Conservation (phyloP, 2,329 filamentous ascomycete genomes). For the Thielaviopsis musarum region DNA sequence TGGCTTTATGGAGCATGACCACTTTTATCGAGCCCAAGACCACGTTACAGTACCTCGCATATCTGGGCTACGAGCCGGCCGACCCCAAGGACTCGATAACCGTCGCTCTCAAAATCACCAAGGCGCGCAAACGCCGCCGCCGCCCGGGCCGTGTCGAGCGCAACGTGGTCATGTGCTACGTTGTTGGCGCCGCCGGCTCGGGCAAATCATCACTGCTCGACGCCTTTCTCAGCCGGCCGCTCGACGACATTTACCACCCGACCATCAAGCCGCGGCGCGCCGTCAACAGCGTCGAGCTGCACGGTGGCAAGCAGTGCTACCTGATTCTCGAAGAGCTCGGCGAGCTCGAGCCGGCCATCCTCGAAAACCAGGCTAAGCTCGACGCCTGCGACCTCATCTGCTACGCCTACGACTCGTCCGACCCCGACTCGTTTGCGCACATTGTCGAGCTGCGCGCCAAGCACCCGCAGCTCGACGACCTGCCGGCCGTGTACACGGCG, state of each 20-base stretch:
- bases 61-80: slow-evolving; percentile 78
- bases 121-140: slow-evolving; percentile 69
- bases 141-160: slow-evolving; percentile 75
- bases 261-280: slow-evolving; percentile 89
- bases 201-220: slow-evolving; percentile 87
- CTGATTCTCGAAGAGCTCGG: slow-evolving; percentile 90
- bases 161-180: slow-evolving; percentile 87
- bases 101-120: slow-evolving; percentile 79
- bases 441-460: slow-evolving; percentile 66
- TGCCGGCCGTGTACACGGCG: slow-evolving; percentile 82
- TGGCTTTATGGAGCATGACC: slow-evolving; percentile 99
- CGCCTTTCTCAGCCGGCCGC: slow-evolving; percentile 78
- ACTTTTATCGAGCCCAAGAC: slow-evolving; percentile 93
- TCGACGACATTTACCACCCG: slow-evolving; percentile 68
- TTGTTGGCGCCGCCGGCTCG: slow-evolving; percentile 68
- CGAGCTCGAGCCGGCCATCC: slow-evolving; percentile 82
- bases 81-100: slow-evolving; percentile 63
- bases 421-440: slow-evolving; percentile 88
- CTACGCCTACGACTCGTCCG: slow-evolving; percentile 92
- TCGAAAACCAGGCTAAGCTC: slow-evolving; percentile 81
- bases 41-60: slow-evolving; percentile 87
- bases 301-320: slow-evolving; percentile 92
- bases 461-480: slow-evolving; percentile 69
- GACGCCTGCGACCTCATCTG: slow-evolving; percentile 88
- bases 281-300: slow-evolving; percentile 91